Conservation (phyloP, 1,284 basidiomycete species). For the Boletus nobilissimus region DNA sequence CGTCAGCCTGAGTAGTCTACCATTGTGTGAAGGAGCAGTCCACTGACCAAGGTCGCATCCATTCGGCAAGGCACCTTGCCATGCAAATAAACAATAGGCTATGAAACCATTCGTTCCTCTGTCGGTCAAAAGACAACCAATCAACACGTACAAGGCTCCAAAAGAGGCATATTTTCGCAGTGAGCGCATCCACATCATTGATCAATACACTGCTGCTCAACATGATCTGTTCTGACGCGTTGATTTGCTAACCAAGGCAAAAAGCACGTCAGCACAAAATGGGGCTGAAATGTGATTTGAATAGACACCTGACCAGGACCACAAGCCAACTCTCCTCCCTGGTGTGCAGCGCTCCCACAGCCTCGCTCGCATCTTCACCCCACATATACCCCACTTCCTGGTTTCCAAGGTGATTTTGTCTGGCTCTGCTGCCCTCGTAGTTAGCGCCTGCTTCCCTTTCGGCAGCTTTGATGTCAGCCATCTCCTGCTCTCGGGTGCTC, state of each 20-base stretch:
- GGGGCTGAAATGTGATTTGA: not conserved
- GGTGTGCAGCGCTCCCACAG: conserved; percentile 65
- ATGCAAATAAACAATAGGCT: conserved; percentile 81
- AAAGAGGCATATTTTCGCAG: conserved; percentile 60
- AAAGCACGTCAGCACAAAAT: not conserved
- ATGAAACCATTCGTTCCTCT: conserved; percentile 25
- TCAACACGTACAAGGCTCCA: conserved; percentile 59
- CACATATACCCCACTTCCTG: conserved; percentile 68
- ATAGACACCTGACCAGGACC: conserved; percentile 60
- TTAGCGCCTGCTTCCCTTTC: conserved; percentile 64
- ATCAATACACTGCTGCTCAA: conserved; percentile 50
- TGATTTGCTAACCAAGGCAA: conserved; percentile 61
- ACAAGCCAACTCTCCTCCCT: conserved; percentile 65
- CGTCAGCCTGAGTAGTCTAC: no score
- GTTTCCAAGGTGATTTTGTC: conserved; percentile 66
- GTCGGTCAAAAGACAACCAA: conserved; percentile 17
- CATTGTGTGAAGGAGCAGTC: not conserved
- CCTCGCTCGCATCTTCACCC: conserved; percentile 69
- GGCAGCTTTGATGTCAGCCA: conserved; percentile 78
- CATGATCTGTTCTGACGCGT: conserved; percentile 67
- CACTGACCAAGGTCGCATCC: conserved; percentile 66
- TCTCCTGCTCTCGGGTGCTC: conserved; percentile 82
- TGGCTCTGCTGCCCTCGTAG: conserved; percentile 67
- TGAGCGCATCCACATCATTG: conserved; percentile 56
- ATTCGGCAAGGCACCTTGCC: conserved; percentile 61